These are phyloP conservation scores for Vigna angularis DNA, from an alignment of 306 rosid species.

Conservation along the genomic window DNA sequence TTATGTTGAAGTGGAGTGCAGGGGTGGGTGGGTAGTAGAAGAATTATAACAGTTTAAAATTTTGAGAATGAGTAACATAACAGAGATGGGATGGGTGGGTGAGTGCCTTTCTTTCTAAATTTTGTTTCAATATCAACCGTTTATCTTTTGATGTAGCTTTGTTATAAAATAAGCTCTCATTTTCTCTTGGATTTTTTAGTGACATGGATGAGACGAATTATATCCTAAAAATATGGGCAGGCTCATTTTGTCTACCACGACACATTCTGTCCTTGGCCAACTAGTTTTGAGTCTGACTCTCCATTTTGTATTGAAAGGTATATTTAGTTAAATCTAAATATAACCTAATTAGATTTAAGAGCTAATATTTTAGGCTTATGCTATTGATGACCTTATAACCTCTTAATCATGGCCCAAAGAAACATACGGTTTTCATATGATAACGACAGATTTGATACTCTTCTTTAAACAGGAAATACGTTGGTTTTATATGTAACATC, in stretches of 20 bases:
- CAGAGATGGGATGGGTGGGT: conserved; percentile 51
- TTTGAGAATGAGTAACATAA: conserved; percentile 57
- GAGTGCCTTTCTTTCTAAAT: conserved; percentile 51
- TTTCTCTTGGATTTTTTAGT: conserved; percentile 49
- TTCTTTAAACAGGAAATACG: conserved; percentile 15
- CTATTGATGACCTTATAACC: conserved; percentile 42
- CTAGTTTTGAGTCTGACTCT: conserved; percentile 57
- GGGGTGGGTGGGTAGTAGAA: conserved; percentile 52
- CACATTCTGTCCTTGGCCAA: conserved; percentile 54
- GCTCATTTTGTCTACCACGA: conserved; percentile 48
- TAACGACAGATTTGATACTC: conserved; percentile 22
- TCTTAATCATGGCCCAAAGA: conserved; percentile 13
- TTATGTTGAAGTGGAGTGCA: conserved; percentile 54
- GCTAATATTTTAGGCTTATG: conserved; percentile 16
- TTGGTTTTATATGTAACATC: background rate
- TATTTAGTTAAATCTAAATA: conserved; percentile 42
- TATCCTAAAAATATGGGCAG: conserved; percentile 47
- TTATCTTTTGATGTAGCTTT: conserved; percentile 49
- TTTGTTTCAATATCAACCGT: conserved; percentile 44
- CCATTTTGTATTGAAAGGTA: conserved; percentile 40
- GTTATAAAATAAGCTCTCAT: conserved; percentile 50
- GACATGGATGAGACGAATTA: conserved; percentile 45
- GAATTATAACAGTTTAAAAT: conserved; percentile 56
- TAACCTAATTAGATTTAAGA: conserved; percentile 36
- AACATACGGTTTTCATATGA: conserved; percentile 24